A percentile compares a stretch with the other conserved stretches of the same genome.
These are phyloP conservation scores for Diplodia seriata DNA, from an alignment of 2,329 filamentous ascomycete genomes.

Conservation along the genomic window DNA sequence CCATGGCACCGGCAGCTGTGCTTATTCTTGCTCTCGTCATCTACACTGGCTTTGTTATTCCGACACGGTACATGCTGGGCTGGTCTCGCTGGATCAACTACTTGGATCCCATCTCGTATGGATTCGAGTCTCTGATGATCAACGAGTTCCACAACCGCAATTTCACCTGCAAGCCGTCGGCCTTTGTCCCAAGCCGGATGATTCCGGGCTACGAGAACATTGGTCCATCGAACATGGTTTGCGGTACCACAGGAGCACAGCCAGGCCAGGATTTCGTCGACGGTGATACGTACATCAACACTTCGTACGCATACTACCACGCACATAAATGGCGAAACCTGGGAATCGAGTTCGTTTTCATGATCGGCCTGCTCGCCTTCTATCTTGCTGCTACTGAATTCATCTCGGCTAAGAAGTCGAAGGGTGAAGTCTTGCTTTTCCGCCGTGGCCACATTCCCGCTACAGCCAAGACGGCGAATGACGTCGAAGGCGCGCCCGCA, in stretches of 20 bases:
- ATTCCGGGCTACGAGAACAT: conserved; percentile 41
- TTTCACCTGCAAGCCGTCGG: conserved; percentile 53
- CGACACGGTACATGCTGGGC: conserved; percentile 67
- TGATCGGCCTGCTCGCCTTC: conserved; percentile 42
- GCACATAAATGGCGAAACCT: conserved; percentile 50
- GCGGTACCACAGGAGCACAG: conserved; percentile 43
- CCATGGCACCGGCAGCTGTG: conserved; percentile 60
- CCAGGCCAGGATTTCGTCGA: conserved; percentile 41
- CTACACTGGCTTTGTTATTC: conserved; percentile 63
- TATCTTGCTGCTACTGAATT: conserved; percentile 51
- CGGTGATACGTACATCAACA: conserved; percentile 41
- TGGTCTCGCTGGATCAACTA: conserved; percentile 87
- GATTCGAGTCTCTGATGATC: conserved; percentile 77
- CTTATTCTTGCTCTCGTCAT: conserved; percentile 67
- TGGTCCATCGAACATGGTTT: conserved; percentile 38
- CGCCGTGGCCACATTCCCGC: conserved; percentile 42
- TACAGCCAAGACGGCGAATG: neutral
- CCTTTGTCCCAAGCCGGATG: conserved; percentile 46
- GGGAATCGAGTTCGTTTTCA: conserved; percentile 50
- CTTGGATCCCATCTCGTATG: conserved; percentile 76
- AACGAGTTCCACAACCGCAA: conserved; percentile 75
- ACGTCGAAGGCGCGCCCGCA: conserved; percentile 1
- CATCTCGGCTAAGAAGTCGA: conserved; percentile 52
- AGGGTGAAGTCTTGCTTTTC: conserved; percentile 53
- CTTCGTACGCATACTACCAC: conserved; percentile 35